Evolutionary conservation across 768 basidiomycete species (phyloP).

Genomic region (Suillus occidentalis): DNA sequence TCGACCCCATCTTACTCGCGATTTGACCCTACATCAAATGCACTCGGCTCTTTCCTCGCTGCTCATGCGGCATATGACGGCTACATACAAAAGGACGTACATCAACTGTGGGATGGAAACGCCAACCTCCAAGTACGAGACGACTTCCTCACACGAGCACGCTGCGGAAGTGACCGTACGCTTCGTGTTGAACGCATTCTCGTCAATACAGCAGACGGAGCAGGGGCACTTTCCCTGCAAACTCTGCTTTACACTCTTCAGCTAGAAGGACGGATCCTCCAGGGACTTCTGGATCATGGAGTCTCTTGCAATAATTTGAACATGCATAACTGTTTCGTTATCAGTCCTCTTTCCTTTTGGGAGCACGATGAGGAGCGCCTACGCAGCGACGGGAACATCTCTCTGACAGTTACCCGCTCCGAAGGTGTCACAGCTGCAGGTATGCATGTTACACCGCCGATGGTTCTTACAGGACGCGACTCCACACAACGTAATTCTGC

Average conservation of each 20-base stretch:
- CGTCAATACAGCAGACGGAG: constrained; percentile 41
- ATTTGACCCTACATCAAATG: constrained; percentile 50
- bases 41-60: constrained; percentile 64
- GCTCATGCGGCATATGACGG: constrained; percentile 52
- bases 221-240: constrained; percentile 57
- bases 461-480: constrained; percentile 76
- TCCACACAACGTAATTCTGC: constrained; percentile 48
- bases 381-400: constrained; percentile 52
- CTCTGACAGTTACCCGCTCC: constrained; percentile 55
- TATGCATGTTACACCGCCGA: constrained; percentile 65
- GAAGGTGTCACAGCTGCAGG: constrained; percentile 59
- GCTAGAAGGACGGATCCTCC: constrained; percentile 59
- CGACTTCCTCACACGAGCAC: constrained; percentile 69
- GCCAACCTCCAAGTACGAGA: constrained; percentile 62
- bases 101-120: constrained; percentile 70
- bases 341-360: constrained; percentile 81
- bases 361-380: constrained; percentile 56
- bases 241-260: constrained; percentile 64
- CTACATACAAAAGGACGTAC: constrained; percentile 61
- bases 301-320: constrained; percentile 55
- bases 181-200: constrained; percentile 78
- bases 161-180: constrained; percentile 67
- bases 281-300: constrained; percentile 39
- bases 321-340: constrained; percentile 60
- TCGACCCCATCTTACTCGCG: constrained; percentile 65